Base-by-base conservation (phyloP, 305 asterid species). In the Rubia peregrina region DNA sequence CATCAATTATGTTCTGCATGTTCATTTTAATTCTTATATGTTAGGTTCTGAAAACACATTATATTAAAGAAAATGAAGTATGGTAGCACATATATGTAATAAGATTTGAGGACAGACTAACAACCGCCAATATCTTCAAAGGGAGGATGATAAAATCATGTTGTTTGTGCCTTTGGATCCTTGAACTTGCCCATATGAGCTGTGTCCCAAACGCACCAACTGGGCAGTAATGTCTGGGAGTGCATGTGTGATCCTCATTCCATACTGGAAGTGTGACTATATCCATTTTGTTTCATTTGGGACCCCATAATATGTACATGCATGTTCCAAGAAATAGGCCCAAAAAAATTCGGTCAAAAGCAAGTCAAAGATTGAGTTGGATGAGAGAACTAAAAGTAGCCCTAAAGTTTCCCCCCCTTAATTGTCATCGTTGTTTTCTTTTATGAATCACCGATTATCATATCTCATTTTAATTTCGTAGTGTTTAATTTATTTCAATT, bases 261-360 rank as follows among this genome's bases (percentile, higher is more conserved):
- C 63, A 69, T 59, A 76, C 71, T 71, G 75, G 19, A 42, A 68
- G 62, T 73, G 64, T 71, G 75, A 69, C 67, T 65, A 46, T 70
- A 84, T 81, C 83, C 83, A 80, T 67, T 70, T 77, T 75, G 79
- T 40, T 64, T 33, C 64, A 51, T 65, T 40, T 77, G 78, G 87
- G 84, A 10, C 36, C 84, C 84, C 85, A 61, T 60, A 41, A 3
- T 22, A 57, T 69, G 83, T 87, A 71, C 88, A 85, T 87, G 88
- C 85, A 87, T 85, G 81, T 83, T 81, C 86, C 87, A 83, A 86
- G 79, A 79, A 78, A 79, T 65, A 75, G 67, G 82, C 82, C 77
- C 26, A 24, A 80, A 56, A 51, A 64, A 71, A 68, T 71, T 69
- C 40, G 70, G 90, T 88, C 90, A 82, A 88, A 85, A 83, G 79